Base-by-base conservation (phyloP, 1,284 basidiomycete genomes). In the Moniliella sp. region DNA sequence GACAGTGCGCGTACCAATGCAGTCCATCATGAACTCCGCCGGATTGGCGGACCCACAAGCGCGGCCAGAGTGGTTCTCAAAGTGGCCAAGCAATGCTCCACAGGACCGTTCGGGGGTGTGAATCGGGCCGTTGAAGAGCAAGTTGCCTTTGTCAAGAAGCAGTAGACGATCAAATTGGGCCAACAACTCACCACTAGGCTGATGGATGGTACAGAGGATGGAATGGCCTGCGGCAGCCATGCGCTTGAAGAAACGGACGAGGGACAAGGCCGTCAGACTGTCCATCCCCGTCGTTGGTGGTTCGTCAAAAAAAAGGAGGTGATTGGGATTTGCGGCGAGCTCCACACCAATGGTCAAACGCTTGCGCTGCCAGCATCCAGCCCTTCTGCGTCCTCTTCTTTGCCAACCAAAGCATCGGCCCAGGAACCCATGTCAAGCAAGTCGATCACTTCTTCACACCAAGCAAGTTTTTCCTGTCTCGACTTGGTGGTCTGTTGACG, bases 191-290 rank as follows among this genome's bases (percentile, higher is more conserved):
- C 45, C 46, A 12, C 50, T 55, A 1, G 61, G 62, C 39, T 62
- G 62, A 34, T 63, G 62, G 27, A 62, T 52, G 25, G 61, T 63
- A 35, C 56, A 61, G 23, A 62, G 40, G 25, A 61, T 55, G n/a
- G 56, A 49, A 23, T 61, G 46, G 26, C 56, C 38, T 31, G 51
- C 40, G 32, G 37, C 32, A 14, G 60, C 56, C 5, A 63, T 42
- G 42, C 60, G 54, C 27, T 51, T 42, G 7, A 62, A 37, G 44
- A 62, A 55, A 2, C 50, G 47, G 11, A 51, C 45, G 18, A 62
- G 42, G n/a, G 43, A 43, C 44, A 47, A 49, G 33, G 40, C 33
- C 2, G 40, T 34, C 30, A 39, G 37, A 7, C 32, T 44, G 14
- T 49, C 48, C 15, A 51, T 36, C 27, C 51, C 50, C 2, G 48